Evolutionary conservation across 441 rosid species (phyloP), one percentile per base, ranked within the genome.

Genomic region (Mallotus japonicus): DNA sequence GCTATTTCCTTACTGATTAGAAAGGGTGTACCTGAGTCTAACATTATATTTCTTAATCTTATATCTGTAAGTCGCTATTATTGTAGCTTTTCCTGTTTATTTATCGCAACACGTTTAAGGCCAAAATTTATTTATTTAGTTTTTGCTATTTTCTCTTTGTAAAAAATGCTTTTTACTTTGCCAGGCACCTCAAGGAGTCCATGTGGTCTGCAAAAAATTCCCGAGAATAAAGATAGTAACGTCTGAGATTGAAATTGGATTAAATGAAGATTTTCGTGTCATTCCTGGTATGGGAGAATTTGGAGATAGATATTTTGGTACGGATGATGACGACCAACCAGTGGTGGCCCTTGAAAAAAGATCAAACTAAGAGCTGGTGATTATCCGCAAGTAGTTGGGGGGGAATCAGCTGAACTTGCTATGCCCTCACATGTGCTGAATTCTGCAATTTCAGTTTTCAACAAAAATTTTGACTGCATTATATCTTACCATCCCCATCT

Each of bases 111-210:
- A 14, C 32, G 37, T 46, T 47, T 1, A 44, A 0, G 9, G 11
- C 11, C 6, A 44, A 9, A 44, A 42, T 42, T 28, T 28, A 28
- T 44, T 44, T 44, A 44, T 44, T 44, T 44, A 44, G 49, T 9
- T 14, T 63, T 65, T n/a, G 64, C 14, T 40, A 37, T 44, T 57
- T 24, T 75, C n/a, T 46, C 32, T 69, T 22, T 0, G 28, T 61
- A 32, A 32, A n/a, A 19, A 2, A 4, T 75, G 54, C 69, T 62
- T 46, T 62, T 49, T 62, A 37, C 53, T 64, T 63, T 73, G 75
- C 67, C 87, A 95, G 99, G 98, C 98, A 82, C 99, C 99, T 77
- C 98, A 93, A 78, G 97, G 99, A 78, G 98, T 95, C 60, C 98
- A 95, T 78, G 87, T 91, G 83, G 98, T 95, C 68, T 91, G 98